Conservation (phyloP, 2,329 filamentous ascomycete genomes). For the Trichoderma atrobrunneum region DNA sequence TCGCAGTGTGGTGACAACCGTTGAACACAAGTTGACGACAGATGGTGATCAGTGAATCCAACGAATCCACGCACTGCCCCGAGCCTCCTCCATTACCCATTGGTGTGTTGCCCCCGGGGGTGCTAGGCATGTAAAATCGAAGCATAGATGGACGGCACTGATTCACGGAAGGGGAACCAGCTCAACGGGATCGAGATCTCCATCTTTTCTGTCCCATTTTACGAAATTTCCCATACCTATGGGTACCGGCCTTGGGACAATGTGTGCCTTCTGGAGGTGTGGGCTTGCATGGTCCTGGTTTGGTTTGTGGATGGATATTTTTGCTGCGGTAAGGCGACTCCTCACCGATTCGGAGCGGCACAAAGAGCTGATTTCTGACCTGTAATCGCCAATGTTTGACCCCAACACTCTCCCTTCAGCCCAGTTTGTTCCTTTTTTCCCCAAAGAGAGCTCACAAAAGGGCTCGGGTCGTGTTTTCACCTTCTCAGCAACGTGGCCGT, state of each 20-base stretch:
- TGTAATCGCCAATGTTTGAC: not conserved
- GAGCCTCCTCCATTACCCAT: not conserved
- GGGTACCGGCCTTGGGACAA: not conserved
- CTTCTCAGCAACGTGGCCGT: not conserved
- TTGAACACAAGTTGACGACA: not conserved
- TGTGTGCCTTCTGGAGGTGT: not conserved
- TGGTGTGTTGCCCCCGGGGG: not conserved
- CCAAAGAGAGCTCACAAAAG: not conserved
- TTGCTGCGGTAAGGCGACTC: not conserved
- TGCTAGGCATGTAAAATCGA: not conserved
- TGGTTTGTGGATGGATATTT: not conserved
- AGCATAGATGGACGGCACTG: not conserved
- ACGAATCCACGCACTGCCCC: not conserved
- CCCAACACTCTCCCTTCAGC: not conserved
- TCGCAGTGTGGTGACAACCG: not conserved
- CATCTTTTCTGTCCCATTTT: not conserved
- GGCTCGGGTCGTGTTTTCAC: not conserved
- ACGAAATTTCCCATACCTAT: conserved; percentile 3
- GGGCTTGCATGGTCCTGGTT: not conserved
- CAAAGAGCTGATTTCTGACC: not conserved
- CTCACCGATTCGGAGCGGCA: not conserved
- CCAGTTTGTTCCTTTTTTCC: not conserved
- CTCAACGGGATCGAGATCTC: conserved; percentile 17
- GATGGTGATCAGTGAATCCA: not conserved
- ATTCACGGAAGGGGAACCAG: not conserved